Conservation (phyloP, 169 alveolate species). For the Perkinsus olseni region DNA sequence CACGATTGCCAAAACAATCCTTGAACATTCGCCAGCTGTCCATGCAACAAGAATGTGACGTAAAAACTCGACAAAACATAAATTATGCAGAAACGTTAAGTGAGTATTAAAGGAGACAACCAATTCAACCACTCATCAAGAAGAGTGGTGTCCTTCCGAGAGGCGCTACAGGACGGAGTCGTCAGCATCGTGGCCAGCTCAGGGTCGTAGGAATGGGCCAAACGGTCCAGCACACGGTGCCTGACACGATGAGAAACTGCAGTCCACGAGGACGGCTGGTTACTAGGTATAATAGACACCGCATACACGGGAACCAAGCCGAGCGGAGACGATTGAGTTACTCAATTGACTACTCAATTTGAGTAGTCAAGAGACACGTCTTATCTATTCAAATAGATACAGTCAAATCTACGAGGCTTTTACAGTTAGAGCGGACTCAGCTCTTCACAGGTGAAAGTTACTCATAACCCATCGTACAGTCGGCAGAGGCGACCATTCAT, state of each 20-base stretch:
- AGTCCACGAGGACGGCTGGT: neutral
- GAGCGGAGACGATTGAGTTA: too few relatives aligned
- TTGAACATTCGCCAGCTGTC: neutral
- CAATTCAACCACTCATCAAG: neutral
- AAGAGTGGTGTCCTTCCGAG: neutral
- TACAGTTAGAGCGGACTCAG: too few relatives aligned
- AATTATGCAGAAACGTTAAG: neutral
- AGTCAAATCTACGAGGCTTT: too few relatives aligned
- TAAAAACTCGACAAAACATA: neutral
- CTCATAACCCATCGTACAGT: too few relatives aligned
- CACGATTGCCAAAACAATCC: neutral
- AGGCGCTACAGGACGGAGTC: neutral
- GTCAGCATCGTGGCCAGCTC: neutral
- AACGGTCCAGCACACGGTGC: neutral
- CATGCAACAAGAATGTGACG: neutral
- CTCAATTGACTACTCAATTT: too few relatives aligned
- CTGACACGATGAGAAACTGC: neutral
- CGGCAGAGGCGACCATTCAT: neutral
- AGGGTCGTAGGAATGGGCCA: neutral
- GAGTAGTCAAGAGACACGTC: too few relatives aligned
- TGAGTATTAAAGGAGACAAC: neutral
- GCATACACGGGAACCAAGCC: too few relatives aligned
- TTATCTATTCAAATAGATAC: too few relatives aligned
- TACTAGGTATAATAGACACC: neutral
- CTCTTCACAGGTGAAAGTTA: too few relatives aligned